Base-by-base conservation (phyloP, 2,329 filamentous ascomycete genomes). In the Fusarium odoratissimum region DNA sequence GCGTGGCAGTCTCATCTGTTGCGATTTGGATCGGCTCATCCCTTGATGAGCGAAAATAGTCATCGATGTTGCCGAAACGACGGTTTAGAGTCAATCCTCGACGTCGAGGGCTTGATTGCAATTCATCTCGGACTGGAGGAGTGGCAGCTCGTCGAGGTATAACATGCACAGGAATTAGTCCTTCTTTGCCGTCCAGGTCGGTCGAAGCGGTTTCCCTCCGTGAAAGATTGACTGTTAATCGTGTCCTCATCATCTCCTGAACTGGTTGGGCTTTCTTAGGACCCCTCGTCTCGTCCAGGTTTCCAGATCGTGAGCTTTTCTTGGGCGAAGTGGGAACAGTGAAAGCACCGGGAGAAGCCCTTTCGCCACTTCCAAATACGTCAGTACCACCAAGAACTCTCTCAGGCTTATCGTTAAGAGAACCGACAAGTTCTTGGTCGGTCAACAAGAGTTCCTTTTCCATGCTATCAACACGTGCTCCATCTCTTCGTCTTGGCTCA, bases 1-100 rank as follows among this genome's bases (percentile, higher is more conserved):
- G 61, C 28, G 77, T 82, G 44, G 80, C 80, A 21, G 81, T 82
- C 40, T 80, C 74, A 69, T 83, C 81, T 31, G 70, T 78, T 55
- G 79, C 79, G 71, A 83, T 83, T 23, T 79, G 68, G 45, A 83
- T 80, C 23, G 76, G 73, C 21, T 75, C 51, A 19, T 71, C 62
- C 17, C 60, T 59, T 21, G 60, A 71, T 12, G 76, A 69, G 31
- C 67, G 75, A 41, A 83, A 79, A 68, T 81, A 83, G 37, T 67
- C 74, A 35, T 78, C 74, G 59, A 83, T 83, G 21, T 73, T 75
- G 48, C 76, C 72, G n/a, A 65, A 64, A 30, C 60, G 64, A 21
- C 61, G 64, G 33, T 40, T 49, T 56, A 66, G 45, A 49, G 65
- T 52, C 52, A 59, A 35, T 33, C 38, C 49, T 54, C 54, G 57